These are phyloP conservation scores for Halophytophthora polymorphica DNA, from an alignment of 352 stramenopile species.

Conservation along the genomic window DNA sequence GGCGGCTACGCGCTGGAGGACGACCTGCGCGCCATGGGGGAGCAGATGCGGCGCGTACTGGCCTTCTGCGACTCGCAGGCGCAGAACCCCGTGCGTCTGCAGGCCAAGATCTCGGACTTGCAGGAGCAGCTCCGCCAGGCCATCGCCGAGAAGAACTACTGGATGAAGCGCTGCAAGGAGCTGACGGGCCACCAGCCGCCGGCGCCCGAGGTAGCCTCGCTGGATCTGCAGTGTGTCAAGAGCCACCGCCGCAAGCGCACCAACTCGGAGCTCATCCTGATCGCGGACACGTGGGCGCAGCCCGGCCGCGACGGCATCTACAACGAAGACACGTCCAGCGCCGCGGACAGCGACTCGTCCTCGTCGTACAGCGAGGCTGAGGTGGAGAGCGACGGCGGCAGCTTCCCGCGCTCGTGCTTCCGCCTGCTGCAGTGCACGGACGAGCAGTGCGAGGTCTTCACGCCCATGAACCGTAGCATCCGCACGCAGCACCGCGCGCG, in stretches of 20 bases:
- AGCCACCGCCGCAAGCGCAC: slow-evolving; percentile 55
- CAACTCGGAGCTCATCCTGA: slow-evolving; percentile 85
- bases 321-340: slow-evolving; percentile 58
- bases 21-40: slow-evolving; percentile 72
- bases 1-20: slow-evolving; percentile 61
- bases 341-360: slow-evolving; percentile 40
- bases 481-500: slow-evolving; percentile 78
- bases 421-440: slow-evolving; percentile 83
- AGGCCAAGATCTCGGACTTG: slow-evolving; percentile 77
- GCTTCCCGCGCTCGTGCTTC: slow-evolving; percentile 57
- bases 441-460: slow-evolving; percentile 87
- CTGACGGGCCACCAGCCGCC: slow-evolving; percentile 45
- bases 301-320: slow-evolving; percentile 64
- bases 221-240: slow-evolving; percentile 48
- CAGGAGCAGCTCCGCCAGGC: slow-evolving; percentile 73
- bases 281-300: slow-evolving; percentile 75
- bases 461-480: slow-evolving; percentile 83
- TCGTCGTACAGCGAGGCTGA: slow-evolving; percentile 46
- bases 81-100: slow-evolving; percentile 68
- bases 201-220: slow-evolving; percentile 23
- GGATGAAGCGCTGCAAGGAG: slow-evolving; percentile 84
- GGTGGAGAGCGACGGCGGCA: slow-evolving; percentile 17
- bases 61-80: slow-evolving; percentile 73
- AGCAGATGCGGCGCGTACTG: slow-evolving; percentile 81
- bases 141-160: slow-evolving; percentile 88